Evolutionary conservation across 2,329 filamentous ascomycete species (phyloP).

Genomic region (Zarea fungicola): DNA sequence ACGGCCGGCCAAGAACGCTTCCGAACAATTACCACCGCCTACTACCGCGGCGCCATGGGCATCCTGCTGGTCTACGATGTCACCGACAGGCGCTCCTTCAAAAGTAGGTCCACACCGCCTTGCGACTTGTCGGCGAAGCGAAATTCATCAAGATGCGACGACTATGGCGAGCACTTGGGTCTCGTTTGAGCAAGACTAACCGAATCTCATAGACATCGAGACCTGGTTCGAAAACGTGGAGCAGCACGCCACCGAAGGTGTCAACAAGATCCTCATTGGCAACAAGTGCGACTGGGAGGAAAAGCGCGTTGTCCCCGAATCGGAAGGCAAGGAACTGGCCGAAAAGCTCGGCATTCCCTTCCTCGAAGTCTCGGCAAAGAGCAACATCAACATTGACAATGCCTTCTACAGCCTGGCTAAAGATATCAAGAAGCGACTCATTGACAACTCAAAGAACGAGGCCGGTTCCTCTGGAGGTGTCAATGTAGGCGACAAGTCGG

Average conservation of each 20-base stretch:
- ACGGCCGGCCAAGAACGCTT: conserved; percentile 98
- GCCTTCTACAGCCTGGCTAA: conserved; percentile 92
- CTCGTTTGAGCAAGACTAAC: not conserved
- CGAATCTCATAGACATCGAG: conserved; percentile 70
- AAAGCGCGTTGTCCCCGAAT: conserved; percentile 89
- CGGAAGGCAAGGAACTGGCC: conserved; percentile 87
- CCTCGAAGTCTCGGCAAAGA: conserved; percentile 97
- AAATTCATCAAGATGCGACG: not conserved
- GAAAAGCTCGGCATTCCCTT: conserved; percentile 97
- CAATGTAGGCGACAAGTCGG: conserved; percentile 61
- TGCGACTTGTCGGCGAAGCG: not conserved
- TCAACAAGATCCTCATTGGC: conserved; percentile 99
- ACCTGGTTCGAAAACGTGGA: conserved; percentile 99
- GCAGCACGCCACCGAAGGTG: conserved; percentile 95
- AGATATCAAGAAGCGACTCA: conserved; percentile 97
- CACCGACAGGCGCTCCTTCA: conserved; percentile 91
- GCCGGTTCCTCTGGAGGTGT: conserved; percentile 55
- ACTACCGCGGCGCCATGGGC: conserved; percentile 97
- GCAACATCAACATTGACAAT: conserved; percentile 99
- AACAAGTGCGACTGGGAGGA: conserved; percentile 99
- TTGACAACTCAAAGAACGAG: conserved; percentile 82
- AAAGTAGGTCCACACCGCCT: conserved; percentile 60
- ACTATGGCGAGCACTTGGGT: not conserved
- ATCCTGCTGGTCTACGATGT: conserved; percentile 98
- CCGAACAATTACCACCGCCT: conserved; percentile 96